Evolutionary conservation across 2,329 filamentous ascomycete species (phyloP), one percentile per base, ranked within the genome.

Genomic region (Camillea tinctor): DNA sequence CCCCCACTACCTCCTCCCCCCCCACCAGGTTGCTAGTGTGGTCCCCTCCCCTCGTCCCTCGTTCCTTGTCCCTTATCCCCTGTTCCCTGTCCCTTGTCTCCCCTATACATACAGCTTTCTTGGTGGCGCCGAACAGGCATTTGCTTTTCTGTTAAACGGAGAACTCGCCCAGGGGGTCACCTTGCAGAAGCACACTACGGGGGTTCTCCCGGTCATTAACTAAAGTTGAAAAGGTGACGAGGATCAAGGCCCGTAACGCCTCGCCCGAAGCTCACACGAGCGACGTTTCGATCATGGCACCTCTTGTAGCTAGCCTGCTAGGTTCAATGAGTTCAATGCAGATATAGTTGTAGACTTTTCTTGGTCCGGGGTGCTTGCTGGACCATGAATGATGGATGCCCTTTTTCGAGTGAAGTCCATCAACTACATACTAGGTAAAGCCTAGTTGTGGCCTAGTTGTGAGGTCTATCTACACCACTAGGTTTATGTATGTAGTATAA

Each of bases 191-290:
- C 49, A 58, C 56, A 50, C 58, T 52, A 65, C 61, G 63, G 65
- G 61, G 59, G 53, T 62, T 44, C 15, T 62, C 63, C 63, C 63
- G 61, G 63, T 64, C 61, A 62, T 65, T 65, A 65, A n/a, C 61
- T 61, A 30, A 11, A 30, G 26, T 30, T 30, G 26, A 9, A 30
- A 30, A 30, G 26, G 24, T 60, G 60, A 62, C 50, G 22, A 51
- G 50, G 50, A 24, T 51, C 50, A 15, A 21, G 50, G 7, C 15
- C 50, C 22, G 20, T 24, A 51, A 21, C 50, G 13, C 50, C 22
- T 51, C 22, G 50, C 11, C 50, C 50, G 22, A 51, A 51, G 50
- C 50, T 51, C 50, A 51, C 50, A 51, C 50, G 50, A 21, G 20
- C 50, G 20, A 24, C 22, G 19, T 21, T 51, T 51, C 50, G 50